phyloP scores from a whole-genome alignment of 495 filamentous ascomycete genomes.

The Margaritispora aquatica region DNA sequence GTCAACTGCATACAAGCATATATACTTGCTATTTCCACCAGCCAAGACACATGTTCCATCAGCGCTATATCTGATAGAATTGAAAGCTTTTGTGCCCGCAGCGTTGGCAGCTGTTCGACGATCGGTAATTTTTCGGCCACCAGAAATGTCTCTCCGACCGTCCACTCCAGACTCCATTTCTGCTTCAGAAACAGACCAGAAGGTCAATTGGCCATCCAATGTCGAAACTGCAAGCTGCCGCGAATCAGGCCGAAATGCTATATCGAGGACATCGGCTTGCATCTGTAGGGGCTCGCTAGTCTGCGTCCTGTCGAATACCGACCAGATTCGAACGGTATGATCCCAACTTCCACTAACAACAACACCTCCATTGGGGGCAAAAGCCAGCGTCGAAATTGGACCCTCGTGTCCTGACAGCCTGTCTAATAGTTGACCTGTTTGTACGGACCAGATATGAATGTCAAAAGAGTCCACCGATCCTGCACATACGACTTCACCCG shows the following conservation, averaged over 20 bases:
- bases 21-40: constrained; percentile 93
- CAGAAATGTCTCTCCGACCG: constrained; percentile 85
- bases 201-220: constrained; percentile 86
- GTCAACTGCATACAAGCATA: constrained; percentile 87
- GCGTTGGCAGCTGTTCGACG: constrained; percentile 86
- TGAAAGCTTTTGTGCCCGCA: constrained; percentile 84
- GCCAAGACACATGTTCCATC: constrained; percentile 89
- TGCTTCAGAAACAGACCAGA: constrained; percentile 88
- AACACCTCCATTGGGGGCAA: constrained; percentile 75
- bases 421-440: constrained; percentile 93
- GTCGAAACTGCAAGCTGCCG: constrained; percentile 87
- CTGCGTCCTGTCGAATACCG: constrained; percentile 85
- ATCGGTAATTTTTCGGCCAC: constrained; percentile 80
- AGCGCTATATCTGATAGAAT: constrained; percentile 78
- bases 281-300: constrained; percentile 91
- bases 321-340: constrained; percentile 90
- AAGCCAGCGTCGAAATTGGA: constrained; percentile 79
- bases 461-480: constrained; percentile 94
- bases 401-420: constrained; percentile 89
- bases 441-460: constrained; percentile 96
- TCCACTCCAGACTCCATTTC: constrained; percentile 77
- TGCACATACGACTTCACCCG: constrained; percentile 90
- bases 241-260: constrained; percentile 86
- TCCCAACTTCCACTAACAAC: constrained; percentile 94
- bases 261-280: constrained; percentile 79